A percentile compares a stretch with the other conserved stretches of the same genome.
Conservation (phyloP, 2,329 filamentous ascomycete species). For the Aspergillus intermedius region DNA sequence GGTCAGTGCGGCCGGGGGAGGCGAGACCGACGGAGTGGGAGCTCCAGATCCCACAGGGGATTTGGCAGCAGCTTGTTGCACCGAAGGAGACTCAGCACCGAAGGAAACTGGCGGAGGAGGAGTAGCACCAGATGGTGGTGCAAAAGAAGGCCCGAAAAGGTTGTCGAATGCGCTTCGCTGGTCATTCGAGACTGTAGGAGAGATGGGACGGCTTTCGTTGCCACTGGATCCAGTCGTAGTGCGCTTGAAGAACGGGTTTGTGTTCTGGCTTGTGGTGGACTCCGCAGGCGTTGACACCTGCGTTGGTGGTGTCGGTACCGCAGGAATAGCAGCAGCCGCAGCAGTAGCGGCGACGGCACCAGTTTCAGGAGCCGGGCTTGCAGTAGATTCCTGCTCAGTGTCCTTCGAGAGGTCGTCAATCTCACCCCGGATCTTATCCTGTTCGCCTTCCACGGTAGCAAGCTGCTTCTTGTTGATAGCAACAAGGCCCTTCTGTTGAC, state of each 20-base stretch:
- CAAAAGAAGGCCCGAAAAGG: slow-evolving; percentile 69
- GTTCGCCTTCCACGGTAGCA: slow-evolving; percentile 77
- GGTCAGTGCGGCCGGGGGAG: slow-evolving; percentile 41
- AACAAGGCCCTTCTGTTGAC: slow-evolving; percentile 91
- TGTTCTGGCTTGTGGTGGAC: slow-evolving; percentile 60
- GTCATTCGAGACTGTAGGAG: slow-evolving; percentile 37
- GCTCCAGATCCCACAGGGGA: slow-evolving; percentile 43
- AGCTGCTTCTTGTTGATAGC: slow-evolving; percentile 99
- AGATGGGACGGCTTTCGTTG: slow-evolving; percentile 35
- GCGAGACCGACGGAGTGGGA: slow-evolving; percentile 58
- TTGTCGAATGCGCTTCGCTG: slow-evolving; percentile 73
- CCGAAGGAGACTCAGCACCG: slow-evolving; percentile 43
- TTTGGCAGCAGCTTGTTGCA: slow-evolving; percentile 34
- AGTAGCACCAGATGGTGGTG: slow-evolving; percentile 37
- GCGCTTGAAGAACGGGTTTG: slow-evolving; percentile 89
- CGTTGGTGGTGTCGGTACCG: slow-evolving; percentile 56
- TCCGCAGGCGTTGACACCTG: slow-evolving; percentile 58
- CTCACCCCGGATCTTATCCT: slow-evolving; percentile 79
- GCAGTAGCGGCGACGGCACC: slow-evolving; percentile 39
- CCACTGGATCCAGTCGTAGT: slow-evolving; percentile 44
- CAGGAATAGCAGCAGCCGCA: slow-evolving; percentile 36
- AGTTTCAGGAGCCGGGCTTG: slow-evolving; percentile 27
- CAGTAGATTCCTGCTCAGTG: slow-evolving; percentile 50
- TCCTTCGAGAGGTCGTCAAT: slow-evolving; percentile 61
- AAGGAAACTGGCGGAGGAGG: slow-evolving; percentile 55